Evolutionary conservation across 768 basidiomycete species (phyloP).

Genomic region (Lactarius deliciosus): DNA sequence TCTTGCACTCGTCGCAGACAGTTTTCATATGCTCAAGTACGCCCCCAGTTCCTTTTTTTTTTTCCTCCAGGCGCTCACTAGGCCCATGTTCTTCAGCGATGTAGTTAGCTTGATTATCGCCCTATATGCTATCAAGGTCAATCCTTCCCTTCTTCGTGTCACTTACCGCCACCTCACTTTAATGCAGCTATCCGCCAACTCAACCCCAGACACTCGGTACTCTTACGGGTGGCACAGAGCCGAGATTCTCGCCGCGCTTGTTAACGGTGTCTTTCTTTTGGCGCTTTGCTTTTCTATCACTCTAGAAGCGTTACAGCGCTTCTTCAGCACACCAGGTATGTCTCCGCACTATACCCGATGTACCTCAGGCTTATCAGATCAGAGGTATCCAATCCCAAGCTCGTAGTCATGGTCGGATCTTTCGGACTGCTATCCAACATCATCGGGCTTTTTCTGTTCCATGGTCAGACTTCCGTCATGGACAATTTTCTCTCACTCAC

Average conservation of each 20-base stretch:
- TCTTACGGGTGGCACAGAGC: slow-evolving; percentile 99
- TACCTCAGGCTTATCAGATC: slow-evolving; percentile 2
- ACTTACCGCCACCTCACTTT: slow-evolving; percentile 18
- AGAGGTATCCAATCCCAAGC: slow-evolving; percentile 87
- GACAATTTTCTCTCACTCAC: slow-evolving; percentile 8
- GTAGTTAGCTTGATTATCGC: slow-evolving; percentile 94
- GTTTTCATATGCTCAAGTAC: slow-evolving; percentile 99
- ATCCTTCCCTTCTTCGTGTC: slow-evolving; percentile 19
- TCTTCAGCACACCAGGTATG: slow-evolving; percentile 79
- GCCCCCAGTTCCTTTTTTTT: slow-evolving; percentile 33
- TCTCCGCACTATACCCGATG: slow-evolving; percentile 27
- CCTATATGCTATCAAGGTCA: slow-evolving; percentile 87
- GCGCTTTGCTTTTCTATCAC: slow-evolving; percentile 96
- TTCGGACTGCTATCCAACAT: slow-evolving; percentile 90
- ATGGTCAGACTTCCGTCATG: slow-evolving; percentile 54
- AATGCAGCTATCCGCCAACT: slow-evolving; percentile 60
- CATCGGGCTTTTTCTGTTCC: slow-evolving; percentile 91
- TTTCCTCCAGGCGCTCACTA: neutral
- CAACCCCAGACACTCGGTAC: slow-evolving; percentile 67
- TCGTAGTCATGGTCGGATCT: slow-evolving; percentile 88
- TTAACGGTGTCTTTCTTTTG: slow-evolving; percentile 96
- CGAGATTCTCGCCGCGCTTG: slow-evolving; percentile 89
- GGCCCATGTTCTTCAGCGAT: slow-evolving; percentile 59
- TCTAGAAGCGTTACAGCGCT: slow-evolving; percentile 87
- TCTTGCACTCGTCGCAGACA: slow-evolving; percentile 92